Evolutionary conservation across 768 basidiomycete genomes (phyloP).

Genomic region (Russula brevipes): DNA sequence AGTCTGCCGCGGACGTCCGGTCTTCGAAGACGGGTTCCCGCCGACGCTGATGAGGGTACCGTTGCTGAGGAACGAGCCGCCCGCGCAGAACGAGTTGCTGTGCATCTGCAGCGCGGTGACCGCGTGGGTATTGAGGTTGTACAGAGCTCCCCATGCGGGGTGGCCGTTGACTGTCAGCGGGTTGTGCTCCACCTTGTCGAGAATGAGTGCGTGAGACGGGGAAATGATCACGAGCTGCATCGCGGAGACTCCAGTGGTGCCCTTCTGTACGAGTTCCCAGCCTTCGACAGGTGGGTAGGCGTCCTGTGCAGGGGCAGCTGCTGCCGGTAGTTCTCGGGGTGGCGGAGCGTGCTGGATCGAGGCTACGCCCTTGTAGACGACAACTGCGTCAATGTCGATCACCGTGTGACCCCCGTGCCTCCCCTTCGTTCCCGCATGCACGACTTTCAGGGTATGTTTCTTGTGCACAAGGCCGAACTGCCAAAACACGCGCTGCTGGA

Average conservation of each 20-base stretch:
- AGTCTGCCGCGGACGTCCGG: constrained; percentile 62
- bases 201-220: constrained; percentile 58
- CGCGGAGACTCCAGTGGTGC: constrained; percentile 69
- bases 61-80: constrained; percentile 71
- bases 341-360: constrained; percentile 4
- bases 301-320: constrained; percentile 17
- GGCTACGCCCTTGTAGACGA: constrained; percentile 47
- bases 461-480: constrained; percentile 45
- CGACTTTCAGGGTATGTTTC: constrained; percentile 59
- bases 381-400: constrained; percentile 60
- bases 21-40: constrained; percentile 68
- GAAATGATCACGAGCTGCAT: constrained; percentile 75
- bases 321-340: constrained; percentile 24
- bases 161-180: constrained; percentile 60
- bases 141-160: constrained; percentile 77
- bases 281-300: constrained; percentile 8
- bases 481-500: constrained; percentile 65
- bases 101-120: constrained; percentile 57
- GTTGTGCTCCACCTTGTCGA: constrained; percentile 87
- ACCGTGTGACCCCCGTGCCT: constrained; percentile 34
- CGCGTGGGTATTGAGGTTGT: constrained; percentile 59
- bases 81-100: constrained; percentile 85
- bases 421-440: constrained; percentile 46
- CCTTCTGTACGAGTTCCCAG: constrained; percentile 62
- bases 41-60: constrained; percentile 77